Evolutionary conservation across 495 filamentous ascomycete genomes (phyloP).

Genomic region (Beverwykella pulmonaria): DNA sequence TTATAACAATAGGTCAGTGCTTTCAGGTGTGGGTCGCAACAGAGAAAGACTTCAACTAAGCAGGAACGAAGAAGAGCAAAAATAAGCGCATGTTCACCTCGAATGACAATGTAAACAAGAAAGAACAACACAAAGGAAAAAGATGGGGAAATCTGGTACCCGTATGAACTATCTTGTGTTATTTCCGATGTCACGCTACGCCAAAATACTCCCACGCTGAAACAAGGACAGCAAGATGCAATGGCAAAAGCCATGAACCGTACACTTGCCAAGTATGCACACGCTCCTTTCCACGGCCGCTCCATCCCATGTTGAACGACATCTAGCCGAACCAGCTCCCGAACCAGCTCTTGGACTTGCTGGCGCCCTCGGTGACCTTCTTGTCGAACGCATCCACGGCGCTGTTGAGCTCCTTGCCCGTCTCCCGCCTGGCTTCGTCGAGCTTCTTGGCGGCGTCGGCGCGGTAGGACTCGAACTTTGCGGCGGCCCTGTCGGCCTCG

Average conservation of each 20-base stretch:
- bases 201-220: not conserved
- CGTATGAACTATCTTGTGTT: not conserved
- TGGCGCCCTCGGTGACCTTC: constrained; percentile 32
- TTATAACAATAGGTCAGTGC: no score
- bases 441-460: constrained; percentile 69
- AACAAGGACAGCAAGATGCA: not conserved
- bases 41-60: no score
- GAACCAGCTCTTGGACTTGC: constrained; percentile 40
- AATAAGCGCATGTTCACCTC: no score
- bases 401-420: constrained; percentile 30
- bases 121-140: no score
- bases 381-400: constrained; percentile 44
- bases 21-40: no score
- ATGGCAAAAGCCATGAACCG: not conserved
- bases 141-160: no score
- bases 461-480: constrained; percentile 61
- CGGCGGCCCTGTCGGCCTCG: constrained; percentile 54
- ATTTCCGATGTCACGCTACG: not conserved
- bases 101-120: no score
- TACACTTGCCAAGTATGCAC: not conserved
- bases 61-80: no score
- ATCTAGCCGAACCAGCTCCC: constrained; percentile 40
- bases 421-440: constrained; percentile 50
- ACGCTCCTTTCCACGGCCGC: not conserved
- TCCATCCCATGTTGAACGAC: not conserved